Conservation (phyloP, 306 rosid species). For the Medicago truncatula region DNA sequence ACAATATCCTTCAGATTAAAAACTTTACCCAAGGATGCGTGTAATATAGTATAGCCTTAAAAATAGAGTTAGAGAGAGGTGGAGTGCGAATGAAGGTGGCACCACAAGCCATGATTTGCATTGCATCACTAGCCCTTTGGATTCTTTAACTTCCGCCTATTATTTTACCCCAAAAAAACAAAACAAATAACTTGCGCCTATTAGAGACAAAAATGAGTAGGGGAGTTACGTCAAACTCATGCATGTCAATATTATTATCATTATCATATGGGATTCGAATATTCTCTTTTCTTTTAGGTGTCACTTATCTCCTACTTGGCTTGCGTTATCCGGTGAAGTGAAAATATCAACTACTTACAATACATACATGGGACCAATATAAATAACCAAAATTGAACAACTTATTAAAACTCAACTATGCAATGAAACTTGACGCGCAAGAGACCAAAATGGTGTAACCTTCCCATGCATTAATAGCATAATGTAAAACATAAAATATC, state of each 20-base stretch:
- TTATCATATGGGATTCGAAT: not conserved
- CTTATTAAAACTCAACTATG: no score
- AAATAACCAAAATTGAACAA: no score
- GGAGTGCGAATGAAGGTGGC: not conserved
- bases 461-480: no score
- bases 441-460: no score
- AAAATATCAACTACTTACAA: no score
- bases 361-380: no score
- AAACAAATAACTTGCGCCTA: not conserved
- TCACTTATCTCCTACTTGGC: not conserved
- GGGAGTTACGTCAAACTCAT: not conserved
- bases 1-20: not conserved
- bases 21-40: not conserved
- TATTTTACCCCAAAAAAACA: not conserved
- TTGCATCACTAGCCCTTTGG: not conserved
- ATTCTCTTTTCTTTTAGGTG: not conserved
- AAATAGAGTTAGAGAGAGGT: no score
- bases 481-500: no score
- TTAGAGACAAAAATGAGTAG: slow-evolving; percentile 6
- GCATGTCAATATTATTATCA: not conserved
- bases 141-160: not conserved
- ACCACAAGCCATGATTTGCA: not conserved
- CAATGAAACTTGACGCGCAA: no score
- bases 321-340: not conserved
- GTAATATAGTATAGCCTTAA: not conserved